Conservation (phyloP, 164 flowering plant genomes). For the Hamamelis virginiana region DNA sequence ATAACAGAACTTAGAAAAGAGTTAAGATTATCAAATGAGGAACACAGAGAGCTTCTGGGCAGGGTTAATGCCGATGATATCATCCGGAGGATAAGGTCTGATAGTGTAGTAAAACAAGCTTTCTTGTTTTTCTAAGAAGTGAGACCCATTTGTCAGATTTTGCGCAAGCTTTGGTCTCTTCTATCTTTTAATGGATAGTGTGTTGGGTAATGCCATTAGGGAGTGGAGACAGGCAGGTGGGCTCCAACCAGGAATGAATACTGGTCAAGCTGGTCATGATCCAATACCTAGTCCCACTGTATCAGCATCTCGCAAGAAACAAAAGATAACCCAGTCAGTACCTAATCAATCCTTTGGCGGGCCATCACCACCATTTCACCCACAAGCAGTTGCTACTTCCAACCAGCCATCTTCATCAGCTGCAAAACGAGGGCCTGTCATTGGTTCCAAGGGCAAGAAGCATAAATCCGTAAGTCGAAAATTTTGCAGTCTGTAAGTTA, state of each 20-base stretch:
- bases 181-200: constrained; percentile 8
- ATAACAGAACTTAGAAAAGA: constrained; percentile 55
- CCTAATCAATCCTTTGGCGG: constrained; percentile 37
- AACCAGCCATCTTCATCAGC: constrained; percentile 40
- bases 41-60: constrained; percentile 46
- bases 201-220: constrained; percentile 23
- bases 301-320: constrained; percentile 46
- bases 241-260: constrained; percentile 30
- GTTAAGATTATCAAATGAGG: constrained; percentile 51
- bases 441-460: constrained; percentile 39
- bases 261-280: constrained; percentile 33
- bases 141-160: background rate
- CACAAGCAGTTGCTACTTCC: no score
- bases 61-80: constrained; percentile 49
- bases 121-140: background rate
- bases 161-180: background rate
- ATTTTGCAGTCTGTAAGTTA: background rate
- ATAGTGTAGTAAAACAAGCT: no score
- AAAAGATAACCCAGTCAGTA: constrained; percentile 41
- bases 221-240: constrained; percentile 49
- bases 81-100: constrained; percentile 42
- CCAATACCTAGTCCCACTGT: constrained; percentile 42
- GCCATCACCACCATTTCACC: constrained; percentile 40
- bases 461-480: constrained; percentile 39
- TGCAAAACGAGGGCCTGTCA: constrained; percentile 35